Conservation (phyloP, 1,284 basidiomycete genomes). For the Trametes pubescens region DNA sequence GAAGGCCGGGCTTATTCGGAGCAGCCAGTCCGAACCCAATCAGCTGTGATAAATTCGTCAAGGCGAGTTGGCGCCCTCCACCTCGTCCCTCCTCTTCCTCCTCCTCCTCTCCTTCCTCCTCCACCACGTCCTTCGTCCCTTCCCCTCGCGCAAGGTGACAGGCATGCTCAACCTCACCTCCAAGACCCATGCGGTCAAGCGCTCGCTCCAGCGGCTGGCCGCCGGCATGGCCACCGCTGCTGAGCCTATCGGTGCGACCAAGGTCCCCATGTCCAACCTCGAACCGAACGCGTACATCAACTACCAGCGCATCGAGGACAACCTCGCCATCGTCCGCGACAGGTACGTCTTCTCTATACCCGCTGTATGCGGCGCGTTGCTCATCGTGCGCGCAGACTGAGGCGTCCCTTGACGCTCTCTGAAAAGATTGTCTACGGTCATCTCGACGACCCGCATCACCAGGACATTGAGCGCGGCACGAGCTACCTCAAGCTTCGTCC, state of each 20-base stretch:
- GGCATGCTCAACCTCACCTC: slow-evolving; percentile 76
- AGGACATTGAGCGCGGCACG: slow-evolving; percentile 88
- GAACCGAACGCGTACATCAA: slow-evolving; percentile 93
- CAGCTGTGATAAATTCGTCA: slow-evolving; percentile 37
- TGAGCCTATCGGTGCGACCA: slow-evolving; percentile 85
- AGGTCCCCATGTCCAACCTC: slow-evolving; percentile 91
- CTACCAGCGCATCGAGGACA: slow-evolving; percentile 98
- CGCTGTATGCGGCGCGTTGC: not conserved
- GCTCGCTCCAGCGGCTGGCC: slow-evolving; percentile 65
- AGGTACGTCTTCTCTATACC: slow-evolving; percentile 57
- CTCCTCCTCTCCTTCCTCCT: slow-evolving; percentile 14
- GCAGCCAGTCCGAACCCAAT: slow-evolving; percentile 30
- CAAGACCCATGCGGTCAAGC: slow-evolving; percentile 65
- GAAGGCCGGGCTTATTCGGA: slow-evolving; percentile 30
- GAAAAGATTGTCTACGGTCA: slow-evolving; percentile 99
- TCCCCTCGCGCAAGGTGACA: slow-evolving; percentile 27
- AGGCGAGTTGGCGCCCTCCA: slow-evolving; percentile 22
- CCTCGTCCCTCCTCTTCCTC: slow-evolving; percentile 19
- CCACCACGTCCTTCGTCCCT: slow-evolving; percentile 20
- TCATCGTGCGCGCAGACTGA: slow-evolving; percentile 64
- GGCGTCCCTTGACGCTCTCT: slow-evolving; percentile 93
- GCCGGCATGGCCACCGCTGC: slow-evolving; percentile 84
- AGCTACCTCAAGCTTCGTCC: slow-evolving; percentile 97
- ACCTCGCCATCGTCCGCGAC: slow-evolving; percentile 85
- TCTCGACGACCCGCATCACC: slow-evolving; percentile 91